Evolutionary conservation across 78 protist species (phyloP).

Genomic region (Polysphondylium violaceum): DNA sequence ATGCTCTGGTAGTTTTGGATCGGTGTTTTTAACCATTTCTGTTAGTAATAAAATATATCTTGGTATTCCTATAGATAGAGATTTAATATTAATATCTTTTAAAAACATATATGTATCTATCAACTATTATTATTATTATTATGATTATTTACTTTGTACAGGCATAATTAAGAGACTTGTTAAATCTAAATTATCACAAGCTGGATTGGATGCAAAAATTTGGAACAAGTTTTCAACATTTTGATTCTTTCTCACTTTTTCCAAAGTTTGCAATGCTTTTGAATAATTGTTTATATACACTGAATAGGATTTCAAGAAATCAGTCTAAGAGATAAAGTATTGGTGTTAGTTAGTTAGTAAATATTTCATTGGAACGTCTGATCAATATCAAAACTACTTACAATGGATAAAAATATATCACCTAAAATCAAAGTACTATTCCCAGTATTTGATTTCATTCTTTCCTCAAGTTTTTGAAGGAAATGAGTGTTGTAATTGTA

Average conservation of each 20-base stretch:
- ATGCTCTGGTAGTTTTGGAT: conserved; percentile 16
- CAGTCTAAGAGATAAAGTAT: too few relatives aligned
- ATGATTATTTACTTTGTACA: conserved; percentile 60
- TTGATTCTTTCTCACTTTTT: conserved; percentile 58
- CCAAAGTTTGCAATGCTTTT: conserved; percentile 45
- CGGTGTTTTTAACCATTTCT: conserved; percentile 38
- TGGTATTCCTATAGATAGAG: too few relatives aligned
- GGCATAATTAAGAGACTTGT: conserved; percentile 71
- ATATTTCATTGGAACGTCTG: neutral
- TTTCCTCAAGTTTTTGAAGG: conserved; percentile 26
- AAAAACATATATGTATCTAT: too few relatives aligned
- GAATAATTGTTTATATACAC: conserved; percentile 58
- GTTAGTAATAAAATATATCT: conserved; percentile 42
- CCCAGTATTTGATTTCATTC: conserved; percentile 8
- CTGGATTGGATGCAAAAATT: conserved; percentile 29
- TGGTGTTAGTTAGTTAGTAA: too few relatives aligned
- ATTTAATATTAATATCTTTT: too few relatives aligned
- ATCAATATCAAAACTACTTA: too few relatives aligned
- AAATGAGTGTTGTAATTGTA: conserved; percentile 70
- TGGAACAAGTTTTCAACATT: conserved; percentile 16
- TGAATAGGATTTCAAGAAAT: conserved; percentile 54
- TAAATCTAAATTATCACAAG: conserved; percentile 39
- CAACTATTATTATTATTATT: too few relatives aligned
- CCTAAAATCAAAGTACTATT: conserved; percentile 8
- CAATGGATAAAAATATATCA: conserved; percentile 53